Evolutionary conservation across 2,329 filamentous ascomycete species (phyloP).

Genomic region (Epichloe hybrida): DNA sequence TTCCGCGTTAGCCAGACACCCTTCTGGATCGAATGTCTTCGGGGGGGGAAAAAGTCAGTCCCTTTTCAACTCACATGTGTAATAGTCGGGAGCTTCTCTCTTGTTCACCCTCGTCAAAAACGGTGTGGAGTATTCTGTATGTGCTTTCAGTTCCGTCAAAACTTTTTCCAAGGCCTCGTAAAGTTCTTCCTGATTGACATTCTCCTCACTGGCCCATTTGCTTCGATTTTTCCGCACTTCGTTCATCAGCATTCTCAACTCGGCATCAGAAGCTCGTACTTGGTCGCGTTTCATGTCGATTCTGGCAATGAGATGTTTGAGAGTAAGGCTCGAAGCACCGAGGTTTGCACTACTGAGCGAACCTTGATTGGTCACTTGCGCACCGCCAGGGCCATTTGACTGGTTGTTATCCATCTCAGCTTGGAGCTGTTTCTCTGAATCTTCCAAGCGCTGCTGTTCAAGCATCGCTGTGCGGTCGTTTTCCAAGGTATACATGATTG

Average conservation of each 20-base stretch:
- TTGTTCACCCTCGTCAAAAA: conserved; percentile 94
- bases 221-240: conserved; percentile 96
- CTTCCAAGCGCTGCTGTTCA: conserved; percentile 91
- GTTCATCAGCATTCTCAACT: conserved; percentile 84
- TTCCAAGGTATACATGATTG: conserved; percentile 87
- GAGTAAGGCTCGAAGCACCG: conserved; percentile 84
- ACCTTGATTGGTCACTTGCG: conserved; percentile 57
- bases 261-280: conserved; percentile 84
- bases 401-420: conserved; percentile 70
- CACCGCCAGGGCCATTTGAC: conserved; percentile 31
- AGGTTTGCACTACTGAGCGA: conserved; percentile 88
- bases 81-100: conserved; percentile 91
- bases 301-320: conserved; percentile 92
- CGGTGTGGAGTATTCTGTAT: conserved; percentile 93
- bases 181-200: conserved; percentile 91
- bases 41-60: neutral
- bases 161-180: conserved; percentile 97
- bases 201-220: conserved; percentile 98
- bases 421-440: conserved; percentile 90
- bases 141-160: conserved; percentile 88
- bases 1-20: neutral
- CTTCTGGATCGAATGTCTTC: neutral
- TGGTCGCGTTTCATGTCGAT: conserved; percentile 87
- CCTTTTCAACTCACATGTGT: conserved; percentile 51
- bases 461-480: conserved; percentile 94